Evolutionary conservation across 148 eudicot genomes (phyloP).

Genomic region (Salicornia ramosissima): DNA sequence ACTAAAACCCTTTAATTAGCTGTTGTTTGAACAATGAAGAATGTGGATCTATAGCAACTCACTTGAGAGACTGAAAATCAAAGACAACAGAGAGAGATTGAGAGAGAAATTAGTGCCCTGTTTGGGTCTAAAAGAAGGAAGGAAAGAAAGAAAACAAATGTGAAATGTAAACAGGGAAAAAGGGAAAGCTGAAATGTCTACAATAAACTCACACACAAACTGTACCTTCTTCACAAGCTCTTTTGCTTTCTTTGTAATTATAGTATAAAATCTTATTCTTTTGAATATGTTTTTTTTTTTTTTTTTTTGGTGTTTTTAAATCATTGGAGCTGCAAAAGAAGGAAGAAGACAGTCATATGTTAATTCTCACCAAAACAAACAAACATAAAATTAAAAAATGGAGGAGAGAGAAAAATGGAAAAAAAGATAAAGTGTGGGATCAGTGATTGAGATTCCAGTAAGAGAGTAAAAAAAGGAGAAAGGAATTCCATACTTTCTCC

Average conservation of each 20-base stretch:
- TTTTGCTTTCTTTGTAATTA: not conserved
- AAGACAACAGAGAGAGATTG: not conserved
- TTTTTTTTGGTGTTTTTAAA: conserved; percentile 7
- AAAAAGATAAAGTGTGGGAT: conserved; percentile 5
- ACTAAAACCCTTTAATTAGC: conserved; percentile 13
- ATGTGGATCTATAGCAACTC: conserved; percentile 16
- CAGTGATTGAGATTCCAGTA: conserved; percentile 23
- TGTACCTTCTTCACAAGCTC: conserved; percentile 2
- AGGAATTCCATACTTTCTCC: not conserved
- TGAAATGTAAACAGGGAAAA: conserved; percentile 12
- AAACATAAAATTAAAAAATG: no score
- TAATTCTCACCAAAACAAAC: not conserved
- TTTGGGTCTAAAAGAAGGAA: conserved; percentile 18
- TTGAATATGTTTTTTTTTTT: not conserved
- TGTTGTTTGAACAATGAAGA: not conserved
- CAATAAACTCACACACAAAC: conserved; percentile 13
- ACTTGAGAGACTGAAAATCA: not conserved
- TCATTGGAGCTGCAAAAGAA: conserved; percentile 10
- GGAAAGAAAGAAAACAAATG: no score
- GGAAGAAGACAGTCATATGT: conserved; percentile 18
- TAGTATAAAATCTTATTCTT: not conserved
- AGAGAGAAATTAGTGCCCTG: not conserved
- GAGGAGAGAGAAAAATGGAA: not conserved
- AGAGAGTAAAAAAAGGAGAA: not conserved
- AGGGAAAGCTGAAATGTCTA: conserved; percentile 14